Conservation (phyloP, 75 land plant species). For the Adiantum capillusveneris region DNA sequence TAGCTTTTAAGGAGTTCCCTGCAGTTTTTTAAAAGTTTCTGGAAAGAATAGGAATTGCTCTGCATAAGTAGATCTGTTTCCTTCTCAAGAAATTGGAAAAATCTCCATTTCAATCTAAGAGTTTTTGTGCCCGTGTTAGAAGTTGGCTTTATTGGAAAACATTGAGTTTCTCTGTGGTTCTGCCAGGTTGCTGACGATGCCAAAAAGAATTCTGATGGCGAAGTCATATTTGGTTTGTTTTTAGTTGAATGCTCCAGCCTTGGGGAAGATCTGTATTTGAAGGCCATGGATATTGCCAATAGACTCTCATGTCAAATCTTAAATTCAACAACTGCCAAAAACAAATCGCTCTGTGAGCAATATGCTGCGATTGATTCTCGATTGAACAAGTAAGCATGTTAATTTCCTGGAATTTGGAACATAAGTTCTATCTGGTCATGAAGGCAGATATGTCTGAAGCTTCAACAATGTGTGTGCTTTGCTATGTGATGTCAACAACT, state of each 20-base stretch:
- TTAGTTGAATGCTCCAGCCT: slow-evolving; percentile 21
- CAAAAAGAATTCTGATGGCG: slow-evolving; percentile 16
- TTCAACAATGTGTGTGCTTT: too few relatives aligned
- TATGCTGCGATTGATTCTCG: slow-evolving; percentile 14
- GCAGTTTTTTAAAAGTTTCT: too few relatives aligned
- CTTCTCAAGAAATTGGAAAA: too few relatives aligned
- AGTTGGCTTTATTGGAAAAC: background rate
- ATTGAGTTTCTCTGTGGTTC: background rate
- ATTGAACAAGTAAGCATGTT: slow-evolving; percentile 2
- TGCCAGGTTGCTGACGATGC: slow-evolving; percentile 24
- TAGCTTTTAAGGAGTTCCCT: too few relatives aligned
- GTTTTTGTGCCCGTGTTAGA: too few relatives aligned
- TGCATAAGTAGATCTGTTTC: too few relatives aligned
- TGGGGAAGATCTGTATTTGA: slow-evolving; percentile 14
- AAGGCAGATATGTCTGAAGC: too few relatives aligned
- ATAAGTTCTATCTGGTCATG: too few relatives aligned
- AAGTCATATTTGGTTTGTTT: slow-evolving; percentile 23
- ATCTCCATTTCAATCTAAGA: too few relatives aligned
- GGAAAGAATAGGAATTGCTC: too few relatives aligned
- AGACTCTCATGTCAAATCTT: slow-evolving; percentile 11
- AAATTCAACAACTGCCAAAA: slow-evolving; percentile 16
- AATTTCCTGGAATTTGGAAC: too few relatives aligned
- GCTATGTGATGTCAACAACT: too few relatives aligned
- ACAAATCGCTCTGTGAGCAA: slow-evolving; percentile 11
- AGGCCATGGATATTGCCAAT: slow-evolving; percentile 18